Evolutionary conservation across 257 asterid genomes (phyloP), one percentile per base, ranked within the genome.

Genomic region (Hygrophila difformis): DNA sequence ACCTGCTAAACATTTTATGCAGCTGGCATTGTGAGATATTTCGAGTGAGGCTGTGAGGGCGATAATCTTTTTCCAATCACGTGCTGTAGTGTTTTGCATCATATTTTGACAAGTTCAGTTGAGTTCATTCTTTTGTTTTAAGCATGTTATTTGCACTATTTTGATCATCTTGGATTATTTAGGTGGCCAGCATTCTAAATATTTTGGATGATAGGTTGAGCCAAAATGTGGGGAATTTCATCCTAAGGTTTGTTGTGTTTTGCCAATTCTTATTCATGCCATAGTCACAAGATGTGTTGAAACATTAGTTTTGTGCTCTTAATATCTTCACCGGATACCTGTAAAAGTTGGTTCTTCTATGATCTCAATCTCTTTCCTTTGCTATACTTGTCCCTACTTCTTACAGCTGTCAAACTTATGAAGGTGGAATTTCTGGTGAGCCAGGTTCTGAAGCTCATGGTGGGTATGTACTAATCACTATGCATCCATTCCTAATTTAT

Each of bases 391-490:
- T n/a, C n/a, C n/a, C n/a, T n/a, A n/a, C n/a, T n/a, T 56, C 22
- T 18, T 64, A 64, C 70, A 91, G 98, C 61, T 86, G 96, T 78
- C 95, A 80, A 84, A 82, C 96, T 49, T 82, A 78, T 64, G 98
- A 91, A 79, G 98, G 98, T 60, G 98, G 98, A 66, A 91, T 91
- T 57, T 68, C 87, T 40, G 95, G 96, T 15, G 98, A 91, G 66
- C 95, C 98, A 20, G 82, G 92, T 55, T 66, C 98, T 22, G 96
- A 91, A 81, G 98, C 98, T 72, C 98, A 91, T 57, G 98, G 98
- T 45, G 98, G 98, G 96, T 91, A 66, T 79, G 96, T 72, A 43
- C 56, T 23, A 60, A n/a, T n/a, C n/a, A n/a, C n/a, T n/a, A n/a
- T n/a, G n/a, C n/a, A n/a, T n/a, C n/a, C n/a, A n/a, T n/a, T n/a